A percentile compares a stretch with the other conserved stretches of the same genome.
Conservation (phyloP, 2,329 filamentous ascomycete genomes). For the Beauveria bassiana region DNA sequence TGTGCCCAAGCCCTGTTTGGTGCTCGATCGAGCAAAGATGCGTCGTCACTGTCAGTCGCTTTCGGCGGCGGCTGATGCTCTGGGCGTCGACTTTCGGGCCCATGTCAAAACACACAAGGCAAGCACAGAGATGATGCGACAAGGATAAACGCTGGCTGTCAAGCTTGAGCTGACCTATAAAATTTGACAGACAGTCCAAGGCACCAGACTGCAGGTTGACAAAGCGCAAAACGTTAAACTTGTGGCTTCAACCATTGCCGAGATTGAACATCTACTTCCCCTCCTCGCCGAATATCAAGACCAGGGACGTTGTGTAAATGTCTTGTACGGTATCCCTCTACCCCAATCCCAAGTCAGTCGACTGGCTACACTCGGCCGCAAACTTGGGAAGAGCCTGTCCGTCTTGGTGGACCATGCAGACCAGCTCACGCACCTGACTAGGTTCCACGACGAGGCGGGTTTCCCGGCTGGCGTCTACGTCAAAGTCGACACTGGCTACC, state of each 20-base stretch:
- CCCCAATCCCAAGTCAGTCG: constrained; percentile 44
- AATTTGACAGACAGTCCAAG: constrained; percentile 40
- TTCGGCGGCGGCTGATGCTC: constrained; percentile 37
- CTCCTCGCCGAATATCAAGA: constrained; percentile 35
- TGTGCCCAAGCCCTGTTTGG: constrained; percentile 45
- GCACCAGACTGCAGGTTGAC: constrained; percentile 48
- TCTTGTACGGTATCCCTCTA: constrained; percentile 56
- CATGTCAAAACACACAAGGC: constrained; percentile 64
- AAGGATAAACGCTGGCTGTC: rapidly evolving
- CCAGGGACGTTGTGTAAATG: constrained; percentile 16
- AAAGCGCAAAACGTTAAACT: constrained; percentile 35
- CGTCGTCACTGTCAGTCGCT: constrained; percentile 49
- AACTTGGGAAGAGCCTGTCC: constrained; percentile 39
- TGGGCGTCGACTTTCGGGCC: constrained; percentile 49
- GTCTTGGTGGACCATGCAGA: constrained; percentile 51
- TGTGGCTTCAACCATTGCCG: constrained; percentile 51
- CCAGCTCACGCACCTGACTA: constrained; percentile 29
- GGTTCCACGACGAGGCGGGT: constrained; percentile 24
- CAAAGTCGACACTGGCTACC: constrained; percentile 58
- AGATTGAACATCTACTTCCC: constrained; percentile 46
- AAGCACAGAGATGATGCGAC: neutral
- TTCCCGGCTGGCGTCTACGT: constrained; percentile 39
- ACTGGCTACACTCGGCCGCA: constrained; percentile 35
- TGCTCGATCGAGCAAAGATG: constrained; percentile 48
- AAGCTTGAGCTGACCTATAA: too few species aligned